Base-by-base conservation (phyloP, 768 basidiomycete genomes). In the Lanmaoa pseudosensibilis region DNA sequence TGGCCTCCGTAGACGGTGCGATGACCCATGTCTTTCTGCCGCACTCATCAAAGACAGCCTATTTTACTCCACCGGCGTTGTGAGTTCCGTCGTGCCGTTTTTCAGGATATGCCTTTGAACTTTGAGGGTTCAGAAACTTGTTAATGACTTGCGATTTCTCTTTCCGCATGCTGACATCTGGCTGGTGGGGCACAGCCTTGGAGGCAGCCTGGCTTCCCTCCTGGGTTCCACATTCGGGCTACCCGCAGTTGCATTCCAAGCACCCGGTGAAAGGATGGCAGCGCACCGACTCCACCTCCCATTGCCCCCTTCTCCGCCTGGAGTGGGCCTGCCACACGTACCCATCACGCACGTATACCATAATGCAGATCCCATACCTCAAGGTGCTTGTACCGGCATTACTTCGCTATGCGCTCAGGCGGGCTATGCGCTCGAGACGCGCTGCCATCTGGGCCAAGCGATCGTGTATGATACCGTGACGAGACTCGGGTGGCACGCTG, bases 51-150 rank as follows among this genome's bases (percentile, higher is more conserved):
- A 91, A 69, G 94, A 98, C 56, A 91, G 88, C 63, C 73, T 97
- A n/a, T 98, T 98, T 74, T 97, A 97, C 69, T 87, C 88, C 2
- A 77, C 88, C 37, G 96, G 94, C 27, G 85, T 92, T 45, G 90
- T 92, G 59, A 74, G 88, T 78, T 19, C 27, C 41, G 50, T 47
- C 47, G 27, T 16, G 11, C 38, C 25, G 4, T 52, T 48, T 40
- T 13, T 16, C 23, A 57, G 27, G 56, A 52, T 37, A 23, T 16
- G 39, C 30, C 45, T 48, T 57, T 61, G 30, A 64, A 64, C 37
- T 5, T 37, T 38, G 12, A 52, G 57, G 11, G 36, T 41, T 11
- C 67, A 80, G 82, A 78, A 79, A 58, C 72, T 87, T n/a, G 76
- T 83, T 71, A 80, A 77, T 67, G 84, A 83, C 73, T 70, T 86